Conservation (phyloP, 2,329 filamentous ascomycete species). For the Fusarium falciforme region DNA sequence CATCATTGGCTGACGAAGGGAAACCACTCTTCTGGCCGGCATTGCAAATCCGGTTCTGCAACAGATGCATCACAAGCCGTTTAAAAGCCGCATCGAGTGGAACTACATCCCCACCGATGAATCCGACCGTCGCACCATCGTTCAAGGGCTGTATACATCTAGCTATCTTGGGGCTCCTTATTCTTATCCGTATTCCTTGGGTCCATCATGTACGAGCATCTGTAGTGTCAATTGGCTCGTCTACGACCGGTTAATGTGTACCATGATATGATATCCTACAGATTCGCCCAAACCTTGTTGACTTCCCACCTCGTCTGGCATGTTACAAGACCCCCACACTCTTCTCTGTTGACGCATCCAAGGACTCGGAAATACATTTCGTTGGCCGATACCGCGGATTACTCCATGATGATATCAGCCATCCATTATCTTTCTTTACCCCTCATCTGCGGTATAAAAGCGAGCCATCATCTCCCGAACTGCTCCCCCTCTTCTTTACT, state of each 20-base stretch:
- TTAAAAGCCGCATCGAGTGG: constrained; percentile 35
- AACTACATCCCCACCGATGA: constrained; percentile 14
- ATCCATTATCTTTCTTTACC: constrained; percentile 24
- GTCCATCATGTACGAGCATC: neutral
- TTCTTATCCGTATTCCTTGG: neutral
- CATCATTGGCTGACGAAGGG: constrained; percentile 21
- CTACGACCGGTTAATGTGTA: neutral
- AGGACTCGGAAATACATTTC: constrained; percentile 26
- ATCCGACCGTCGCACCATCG: neutral
- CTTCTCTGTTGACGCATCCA: constrained; percentile 11
- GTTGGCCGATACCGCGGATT: constrained; percentile 28
- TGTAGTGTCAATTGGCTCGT: neutral
- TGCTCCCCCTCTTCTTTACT: neutral
- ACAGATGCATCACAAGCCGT: neutral
- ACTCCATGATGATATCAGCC: constrained; percentile 37
- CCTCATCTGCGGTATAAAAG: constrained; percentile 44
- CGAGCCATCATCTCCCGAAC: neutral
- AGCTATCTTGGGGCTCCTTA: neutral
- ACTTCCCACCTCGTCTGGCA: neutral
- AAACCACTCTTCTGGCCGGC: neutral
- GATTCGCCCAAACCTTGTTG: neutral
- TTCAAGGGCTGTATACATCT: neutral
- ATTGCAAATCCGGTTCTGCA: constrained; percentile 19
- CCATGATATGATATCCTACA: neutral
- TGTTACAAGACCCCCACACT: constrained; percentile 17